A percentile compares a stretch with the other conserved stretches of the same genome.
These are phyloP conservation scores for Meyerozyma guilliermondii DNA, from an alignment of 1,139 yeast species.

Conservation along the genomic window DNA sequence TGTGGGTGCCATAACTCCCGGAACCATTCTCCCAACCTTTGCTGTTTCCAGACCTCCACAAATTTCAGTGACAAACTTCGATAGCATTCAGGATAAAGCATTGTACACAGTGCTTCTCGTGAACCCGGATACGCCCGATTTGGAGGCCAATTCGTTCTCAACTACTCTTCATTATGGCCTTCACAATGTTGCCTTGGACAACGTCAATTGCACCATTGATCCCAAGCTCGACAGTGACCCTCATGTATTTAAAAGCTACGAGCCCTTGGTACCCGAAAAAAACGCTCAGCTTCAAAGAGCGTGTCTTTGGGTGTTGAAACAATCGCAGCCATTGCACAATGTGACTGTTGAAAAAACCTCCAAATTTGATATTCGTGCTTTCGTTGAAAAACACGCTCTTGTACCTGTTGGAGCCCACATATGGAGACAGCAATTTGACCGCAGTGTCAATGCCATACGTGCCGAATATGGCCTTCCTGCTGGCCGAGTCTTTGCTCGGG, in stretches of 20 bases:
- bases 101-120: slow-evolving; percentile 75
- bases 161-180: slow-evolving; percentile 81
- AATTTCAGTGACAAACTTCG: slow-evolving; percentile 71
- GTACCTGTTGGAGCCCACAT: slow-evolving; percentile 85
- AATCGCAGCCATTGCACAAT: slow-evolving; percentile 25
- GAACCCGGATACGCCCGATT: slow-evolving; percentile 89
- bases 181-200: slow-evolving; percentile 58
- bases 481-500: slow-evolving; percentile 71
- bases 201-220: slow-evolving; percentile 55
- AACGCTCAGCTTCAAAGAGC: slow-evolving; percentile 80
- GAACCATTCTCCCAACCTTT: slow-evolving; percentile 64
- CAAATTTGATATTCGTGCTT: slow-evolving; percentile 66
- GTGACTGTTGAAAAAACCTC: slow-evolving; percentile 24
- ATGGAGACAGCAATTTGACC: slow-evolving; percentile 86
- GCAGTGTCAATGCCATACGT: slow-evolving; percentile 65
- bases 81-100: slow-evolving; percentile 30
- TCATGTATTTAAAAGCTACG: slow-evolving; percentile 52
- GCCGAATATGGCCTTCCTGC: slow-evolving; percentile 62
- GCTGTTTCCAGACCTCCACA: slow-evolving; percentile 74
- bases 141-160: slow-evolving; percentile 59
- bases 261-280: slow-evolving; percentile 88
- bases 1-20: slow-evolving; percentile 70
- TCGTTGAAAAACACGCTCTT: slow-evolving; percentile 51
- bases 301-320: slow-evolving; percentile 88
- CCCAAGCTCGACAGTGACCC: slow-evolving; percentile 36